Evolutionary conservation across 805 yeast species (phyloP).

Genomic region (Wickerhamomyces hampshirensis): DNA sequence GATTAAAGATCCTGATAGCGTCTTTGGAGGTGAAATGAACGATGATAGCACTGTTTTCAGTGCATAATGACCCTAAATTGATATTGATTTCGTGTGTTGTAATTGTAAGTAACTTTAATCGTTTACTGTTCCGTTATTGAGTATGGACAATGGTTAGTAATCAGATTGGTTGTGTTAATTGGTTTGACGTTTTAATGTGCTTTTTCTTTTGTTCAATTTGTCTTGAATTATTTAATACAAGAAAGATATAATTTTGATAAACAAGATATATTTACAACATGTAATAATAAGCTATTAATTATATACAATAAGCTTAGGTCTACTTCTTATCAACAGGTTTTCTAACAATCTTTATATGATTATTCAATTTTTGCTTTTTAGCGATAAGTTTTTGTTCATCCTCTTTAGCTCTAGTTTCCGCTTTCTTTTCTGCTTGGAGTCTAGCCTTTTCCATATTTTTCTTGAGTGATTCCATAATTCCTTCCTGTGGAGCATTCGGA

Average conservation of each 20-base stretch:
- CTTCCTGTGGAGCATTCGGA: constrained; percentile 29
- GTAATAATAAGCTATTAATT: too few species aligned
- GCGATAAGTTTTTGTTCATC: constrained; percentile 27
- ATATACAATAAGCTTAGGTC: too few species aligned
- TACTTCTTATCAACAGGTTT: constrained; percentile 15
- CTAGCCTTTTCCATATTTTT: constrained; percentile 36
- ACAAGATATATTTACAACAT: constrained; percentile 1
- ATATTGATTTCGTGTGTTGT: too few species aligned
- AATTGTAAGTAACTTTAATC: too few species aligned
- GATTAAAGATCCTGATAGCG: constrained; percentile 36
- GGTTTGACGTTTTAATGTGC: background rate
- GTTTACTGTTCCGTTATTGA: too few species aligned
- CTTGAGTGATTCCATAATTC: constrained; percentile 33
- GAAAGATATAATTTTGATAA: too few species aligned
- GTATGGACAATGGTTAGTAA: too few species aligned
- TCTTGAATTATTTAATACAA: too few species aligned
- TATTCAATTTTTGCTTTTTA: constrained; percentile 27
- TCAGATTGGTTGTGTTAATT: background rate
- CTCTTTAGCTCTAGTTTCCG: constrained; percentile 30
- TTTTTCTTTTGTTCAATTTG: too few species aligned
- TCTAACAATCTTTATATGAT: constrained; percentile 23
- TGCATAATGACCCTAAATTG: constrained; percentile 1
- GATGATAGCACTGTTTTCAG: constrained; percentile 9
- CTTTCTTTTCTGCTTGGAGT: constrained; percentile 34
- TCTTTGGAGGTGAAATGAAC: constrained; percentile 20